Evolutionary conservation across 805 yeast genomes (phyloP).

Genomic region (Danielia oregonensis): DNA sequence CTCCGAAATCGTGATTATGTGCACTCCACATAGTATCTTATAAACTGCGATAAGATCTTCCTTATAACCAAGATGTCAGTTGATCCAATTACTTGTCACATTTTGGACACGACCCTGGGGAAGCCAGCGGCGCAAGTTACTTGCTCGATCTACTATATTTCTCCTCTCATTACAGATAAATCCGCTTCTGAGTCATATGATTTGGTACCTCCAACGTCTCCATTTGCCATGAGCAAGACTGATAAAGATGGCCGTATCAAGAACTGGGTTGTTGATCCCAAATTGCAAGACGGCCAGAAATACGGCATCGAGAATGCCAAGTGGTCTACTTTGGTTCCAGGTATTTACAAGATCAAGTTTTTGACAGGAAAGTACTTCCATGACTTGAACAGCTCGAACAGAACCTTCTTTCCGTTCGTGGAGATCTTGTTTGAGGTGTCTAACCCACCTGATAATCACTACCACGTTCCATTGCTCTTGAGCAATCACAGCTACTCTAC

Average conservation of each 20-base stretch:
- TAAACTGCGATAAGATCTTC: too few relatives aligned
- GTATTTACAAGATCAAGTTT: conserved; percentile 73
- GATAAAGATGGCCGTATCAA: conserved; percentile 78
- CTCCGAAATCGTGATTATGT: too few relatives aligned
- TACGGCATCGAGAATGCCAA: conserved; percentile 30
- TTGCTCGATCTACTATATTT: conserved; percentile 52
- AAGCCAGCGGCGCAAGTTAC: conserved; percentile 76
- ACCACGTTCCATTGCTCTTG: conserved; percentile 82
- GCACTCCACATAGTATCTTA: too few relatives aligned
- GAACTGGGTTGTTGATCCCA: conserved; percentile 56
- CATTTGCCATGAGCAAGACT: conserved; percentile 68
- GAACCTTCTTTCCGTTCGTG: conserved; percentile 82
- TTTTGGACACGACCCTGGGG: conserved; percentile 80
- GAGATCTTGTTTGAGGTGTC: conserved; percentile 72
- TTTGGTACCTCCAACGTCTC: conserved; percentile 19
- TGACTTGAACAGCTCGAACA: conserved; percentile 20
- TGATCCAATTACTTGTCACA: conserved; percentile 81
- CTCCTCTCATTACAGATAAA: conserved; percentile 21
- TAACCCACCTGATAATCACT: conserved; percentile 70
- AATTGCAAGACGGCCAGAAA: conserved; percentile 10
- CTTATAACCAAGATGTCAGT: too few relatives aligned
- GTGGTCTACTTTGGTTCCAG: conserved; percentile 53
- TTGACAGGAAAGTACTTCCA: conserved; percentile 67
- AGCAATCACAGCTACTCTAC: conserved; percentile 88
- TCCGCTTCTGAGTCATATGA: conserved; percentile 27